Conservation (phyloP, 768 basidiomycete genomes). For the Collybia mongolica region DNA sequence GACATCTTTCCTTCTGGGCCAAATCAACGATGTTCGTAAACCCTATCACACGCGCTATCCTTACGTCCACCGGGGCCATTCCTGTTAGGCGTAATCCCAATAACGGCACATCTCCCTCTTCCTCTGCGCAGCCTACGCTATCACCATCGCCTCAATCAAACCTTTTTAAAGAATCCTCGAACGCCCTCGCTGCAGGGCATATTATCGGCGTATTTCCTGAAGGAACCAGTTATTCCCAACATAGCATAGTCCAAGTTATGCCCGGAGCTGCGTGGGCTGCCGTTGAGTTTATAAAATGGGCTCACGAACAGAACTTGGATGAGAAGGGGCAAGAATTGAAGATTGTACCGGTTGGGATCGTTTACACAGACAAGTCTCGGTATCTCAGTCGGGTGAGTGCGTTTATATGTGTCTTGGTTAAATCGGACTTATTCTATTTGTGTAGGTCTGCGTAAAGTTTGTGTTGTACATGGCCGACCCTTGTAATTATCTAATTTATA, state of each 20-base stretch:
- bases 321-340: conserved; percentile 29
- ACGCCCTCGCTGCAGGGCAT: conserved; percentile 49
- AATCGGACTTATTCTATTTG: conserved; percentile 10
- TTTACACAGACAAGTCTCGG: conserved; percentile 67
- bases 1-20: conserved; percentile 66
- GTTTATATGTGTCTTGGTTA: not conserved
- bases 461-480: not conserved
- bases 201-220: conserved; percentile 72
- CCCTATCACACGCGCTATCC: conserved; percentile 46
- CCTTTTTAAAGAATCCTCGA: conserved; percentile 56
- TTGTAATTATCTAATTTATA: not conserved
- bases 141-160: conserved; percentile 28
- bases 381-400: conserved; percentile 56
- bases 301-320: conserved; percentile 13
- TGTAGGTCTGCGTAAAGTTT: conserved; percentile 17
- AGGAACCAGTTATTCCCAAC: conserved; percentile 52
- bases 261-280: conserved; percentile 74
- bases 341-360: conserved; percentile 65
- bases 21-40: conserved; percentile 68
- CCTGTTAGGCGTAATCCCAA: conserved; percentile 69
- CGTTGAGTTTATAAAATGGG: conserved; percentile 59
- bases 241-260: conserved; percentile 44
- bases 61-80: conserved; percentile 67
- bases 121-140: not conserved
- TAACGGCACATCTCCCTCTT: conserved; percentile 14